Conservation (phyloP, 306 rosid genomes). For the Ceratonia siliqua region DNA sequence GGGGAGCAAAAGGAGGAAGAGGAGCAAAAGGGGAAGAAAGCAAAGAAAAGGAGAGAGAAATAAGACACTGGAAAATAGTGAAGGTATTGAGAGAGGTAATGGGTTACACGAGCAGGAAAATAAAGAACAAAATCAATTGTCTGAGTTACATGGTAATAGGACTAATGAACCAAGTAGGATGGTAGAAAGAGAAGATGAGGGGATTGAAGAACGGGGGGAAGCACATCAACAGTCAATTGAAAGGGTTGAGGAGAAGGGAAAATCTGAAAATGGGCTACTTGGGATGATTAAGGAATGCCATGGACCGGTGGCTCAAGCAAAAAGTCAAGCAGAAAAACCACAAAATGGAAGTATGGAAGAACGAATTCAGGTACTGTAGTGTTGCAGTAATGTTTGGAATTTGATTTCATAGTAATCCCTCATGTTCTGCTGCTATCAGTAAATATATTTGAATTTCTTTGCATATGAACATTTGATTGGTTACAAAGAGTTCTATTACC, state of each 20-base stretch:
- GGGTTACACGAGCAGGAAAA: neutral
- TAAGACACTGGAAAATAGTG: neutral
- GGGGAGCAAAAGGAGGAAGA: conserved; percentile 26
- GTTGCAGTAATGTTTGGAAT: neutral
- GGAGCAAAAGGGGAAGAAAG: neutral
- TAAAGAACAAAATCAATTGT: neutral
- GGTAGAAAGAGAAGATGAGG: neutral
- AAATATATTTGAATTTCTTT: neutral
- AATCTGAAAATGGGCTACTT: neutral
- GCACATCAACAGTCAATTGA: neutral
- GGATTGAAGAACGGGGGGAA: neutral
- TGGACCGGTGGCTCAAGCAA: neutral
- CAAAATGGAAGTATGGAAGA: neutral
- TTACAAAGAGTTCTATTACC: neutral
- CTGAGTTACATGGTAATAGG: neutral
- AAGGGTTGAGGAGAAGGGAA: neutral
- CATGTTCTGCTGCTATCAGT: neutral
- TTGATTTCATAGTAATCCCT: neutral
- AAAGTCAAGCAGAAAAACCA: neutral
- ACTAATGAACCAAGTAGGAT: neutral
- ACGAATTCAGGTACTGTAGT: conserved; percentile 33
- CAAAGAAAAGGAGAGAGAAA: neutral
- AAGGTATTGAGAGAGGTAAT: conserved; percentile 10
- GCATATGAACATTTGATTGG: neutral
- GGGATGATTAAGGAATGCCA: neutral